phyloP scores from a whole-genome alignment of 2,329 filamentous ascomycete species.

The Teratosphaeria zuluensis region DNA sequence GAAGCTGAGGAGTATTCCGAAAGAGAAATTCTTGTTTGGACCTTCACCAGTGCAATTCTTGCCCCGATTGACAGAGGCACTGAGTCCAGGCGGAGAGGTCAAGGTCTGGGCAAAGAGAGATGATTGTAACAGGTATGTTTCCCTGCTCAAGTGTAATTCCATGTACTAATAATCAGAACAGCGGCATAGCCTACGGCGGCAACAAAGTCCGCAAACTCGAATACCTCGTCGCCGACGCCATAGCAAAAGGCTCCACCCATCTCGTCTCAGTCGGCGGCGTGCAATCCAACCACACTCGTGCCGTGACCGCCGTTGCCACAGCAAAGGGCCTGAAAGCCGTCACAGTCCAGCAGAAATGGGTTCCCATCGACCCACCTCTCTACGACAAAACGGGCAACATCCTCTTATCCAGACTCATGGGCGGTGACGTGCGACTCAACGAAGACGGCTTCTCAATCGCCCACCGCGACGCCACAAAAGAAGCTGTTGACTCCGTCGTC shows the following conservation, averaged over 20 bases:
- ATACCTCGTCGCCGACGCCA: constrained; percentile 28
- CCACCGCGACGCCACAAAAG: constrained; percentile 47
- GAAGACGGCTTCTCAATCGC: constrained; percentile 56
- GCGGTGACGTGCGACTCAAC: constrained; percentile 48
- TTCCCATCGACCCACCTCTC: constrained; percentile 18
- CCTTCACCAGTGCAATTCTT: constrained; percentile 60
- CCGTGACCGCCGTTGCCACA: constrained; percentile 26
- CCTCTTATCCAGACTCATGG: constrained; percentile 45
- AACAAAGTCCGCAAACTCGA: constrained; percentile 32
- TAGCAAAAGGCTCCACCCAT: constrained; percentile 19
- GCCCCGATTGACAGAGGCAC: constrained; percentile 52
- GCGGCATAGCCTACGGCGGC: constrained; percentile 28
- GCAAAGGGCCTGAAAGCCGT: constrained; percentile 24
- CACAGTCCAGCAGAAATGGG: constrained; percentile 23
- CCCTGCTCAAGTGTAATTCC: too few species aligned
- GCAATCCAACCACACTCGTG: constrained; percentile 30
- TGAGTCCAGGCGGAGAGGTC: constrained; percentile 44
- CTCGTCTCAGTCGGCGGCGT: constrained; percentile 29
- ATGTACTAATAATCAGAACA: constrained; percentile 20
- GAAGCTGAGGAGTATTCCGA: constrained; percentile 41
- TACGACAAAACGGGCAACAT: constrained; percentile 55
- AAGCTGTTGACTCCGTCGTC: constrained; percentile 45
- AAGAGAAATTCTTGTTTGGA: constrained; percentile 53
- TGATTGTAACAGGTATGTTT: constrained; percentile 39
- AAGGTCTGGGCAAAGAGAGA: constrained; percentile 62